phyloP scores from a whole-genome alignment of 1,284 basidiomycete genomes.

The Ustilago bromivora region DNA sequence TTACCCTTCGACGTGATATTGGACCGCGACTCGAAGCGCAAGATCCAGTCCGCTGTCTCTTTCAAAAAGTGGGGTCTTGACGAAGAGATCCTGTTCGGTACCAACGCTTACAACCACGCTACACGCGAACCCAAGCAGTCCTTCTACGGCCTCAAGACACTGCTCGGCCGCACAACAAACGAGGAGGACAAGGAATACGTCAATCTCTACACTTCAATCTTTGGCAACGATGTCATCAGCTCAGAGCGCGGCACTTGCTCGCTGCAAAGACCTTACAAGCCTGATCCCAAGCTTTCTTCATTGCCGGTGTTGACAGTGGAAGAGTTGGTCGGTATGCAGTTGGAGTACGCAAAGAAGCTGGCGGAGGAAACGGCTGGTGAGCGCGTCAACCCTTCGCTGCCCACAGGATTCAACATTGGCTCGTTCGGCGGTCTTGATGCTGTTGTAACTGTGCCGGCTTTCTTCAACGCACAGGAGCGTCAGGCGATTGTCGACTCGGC shows the following conservation, averaged over 20 bases:
- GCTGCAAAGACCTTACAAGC: slow-evolving; percentile 44
- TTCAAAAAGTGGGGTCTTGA: slow-evolving; percentile 64
- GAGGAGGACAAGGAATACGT: slow-evolving; percentile 42
- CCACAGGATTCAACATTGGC: slow-evolving; percentile 55
- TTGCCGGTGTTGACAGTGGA: slow-evolving; percentile 74
- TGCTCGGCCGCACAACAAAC: slow-evolving; percentile 75
- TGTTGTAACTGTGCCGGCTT: slow-evolving; percentile 67
- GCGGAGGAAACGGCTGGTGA: slow-evolving; percentile 80
- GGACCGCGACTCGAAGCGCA: slow-evolving; percentile 95
- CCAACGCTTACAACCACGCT: slow-evolving; percentile 86
- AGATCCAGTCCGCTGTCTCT: slow-evolving; percentile 83
- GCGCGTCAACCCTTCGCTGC: slow-evolving; percentile 55
- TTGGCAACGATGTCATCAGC: slow-evolving; percentile 55
- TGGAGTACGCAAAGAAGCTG: slow-evolving; percentile 87
- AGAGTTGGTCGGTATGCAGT: slow-evolving; percentile 93
- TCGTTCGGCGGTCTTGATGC: slow-evolving; percentile 65
- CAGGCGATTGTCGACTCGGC: slow-evolving; percentile 84
- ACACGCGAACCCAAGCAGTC: slow-evolving; percentile 89
- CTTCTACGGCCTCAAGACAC: slow-evolving; percentile 85
- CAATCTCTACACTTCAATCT: slow-evolving; percentile 46
- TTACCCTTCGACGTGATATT: slow-evolving; percentile 95
- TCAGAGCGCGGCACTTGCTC: slow-evolving; percentile 56
- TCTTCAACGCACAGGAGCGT: slow-evolving; percentile 77
- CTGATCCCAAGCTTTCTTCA: slow-evolving; percentile 41
- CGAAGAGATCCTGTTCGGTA: slow-evolving; percentile 84